A percentile compares a stretch with the other conserved stretches of the same genome.
Evolutionary conservation across 148 eudicot species (phyloP).

Genomic region (Cornus florida): DNA sequence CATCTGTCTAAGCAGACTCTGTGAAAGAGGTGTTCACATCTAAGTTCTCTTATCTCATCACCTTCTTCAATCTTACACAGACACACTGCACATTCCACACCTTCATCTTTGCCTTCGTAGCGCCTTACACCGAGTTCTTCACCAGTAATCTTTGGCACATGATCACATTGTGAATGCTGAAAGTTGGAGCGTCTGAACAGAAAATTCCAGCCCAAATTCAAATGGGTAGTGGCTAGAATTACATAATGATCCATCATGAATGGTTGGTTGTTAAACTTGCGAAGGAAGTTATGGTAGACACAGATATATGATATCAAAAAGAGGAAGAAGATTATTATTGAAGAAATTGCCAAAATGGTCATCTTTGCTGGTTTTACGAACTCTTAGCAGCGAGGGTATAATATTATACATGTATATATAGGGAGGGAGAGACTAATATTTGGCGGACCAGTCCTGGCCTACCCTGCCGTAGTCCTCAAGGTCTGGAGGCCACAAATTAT

Average conservation of each 20-base stretch:
- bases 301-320: neutral
- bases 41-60: conserved; percentile 17
- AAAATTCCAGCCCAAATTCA: neutral
- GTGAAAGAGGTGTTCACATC: conserved; percentile 25
- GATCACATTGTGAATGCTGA: neutral
- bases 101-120: neutral
- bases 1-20: conserved; percentile 25
- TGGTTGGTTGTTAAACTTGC: neutral
- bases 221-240: neutral
- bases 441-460: too few relatives aligned
- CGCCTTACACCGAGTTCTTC: neutral
- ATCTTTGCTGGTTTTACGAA: neutral
- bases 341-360: neutral
- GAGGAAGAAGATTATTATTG: neutral
- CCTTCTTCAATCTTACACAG: conserved; percentile 22
- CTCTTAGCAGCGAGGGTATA: too few relatives aligned
- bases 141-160: neutral
- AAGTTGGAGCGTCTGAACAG: neutral
- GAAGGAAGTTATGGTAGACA: neutral
- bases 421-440: too few relatives aligned
- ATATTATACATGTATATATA: too few relatives aligned
- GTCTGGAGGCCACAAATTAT: too few relatives aligned
- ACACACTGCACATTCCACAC: conserved; percentile 25
- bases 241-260: neutral
- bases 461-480: too few relatives aligned